These are phyloP conservation scores for Ustanciosporium gigantosporum DNA, from an alignment of 1,284 basidiomycete species.

Conservation along the genomic window DNA sequence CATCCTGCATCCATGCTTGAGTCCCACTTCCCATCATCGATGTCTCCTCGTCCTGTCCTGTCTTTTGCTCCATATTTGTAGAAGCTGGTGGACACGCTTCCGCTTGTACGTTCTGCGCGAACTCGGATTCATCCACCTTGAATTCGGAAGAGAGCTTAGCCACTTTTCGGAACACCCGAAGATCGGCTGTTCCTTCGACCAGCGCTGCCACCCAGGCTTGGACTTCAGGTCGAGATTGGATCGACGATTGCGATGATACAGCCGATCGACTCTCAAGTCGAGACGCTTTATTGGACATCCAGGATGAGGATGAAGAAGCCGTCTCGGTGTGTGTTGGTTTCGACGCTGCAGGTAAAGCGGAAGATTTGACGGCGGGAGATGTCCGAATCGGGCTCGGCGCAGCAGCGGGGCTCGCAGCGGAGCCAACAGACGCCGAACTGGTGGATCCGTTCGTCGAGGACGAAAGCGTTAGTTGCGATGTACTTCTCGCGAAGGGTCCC, in stretches of 20 bases:
- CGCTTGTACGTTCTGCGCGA: slow-evolving; percentile 2
- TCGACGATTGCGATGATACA: slow-evolving; percentile 4
- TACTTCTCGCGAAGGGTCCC: no score
- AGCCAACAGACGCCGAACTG: neutral
- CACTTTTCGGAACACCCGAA: slow-evolving; percentile 24
- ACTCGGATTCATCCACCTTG: slow-evolving; percentile 6
- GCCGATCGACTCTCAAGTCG: neutral
- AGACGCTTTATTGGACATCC: slow-evolving; percentile 2
- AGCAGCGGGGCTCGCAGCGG: neutral
- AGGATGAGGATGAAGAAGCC: slow-evolving; percentile 3
- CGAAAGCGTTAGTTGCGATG: slow-evolving; percentile 8
- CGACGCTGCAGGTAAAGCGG: no score
- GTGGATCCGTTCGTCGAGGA: slow-evolving; percentile 1
- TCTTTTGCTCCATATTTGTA: neutral
- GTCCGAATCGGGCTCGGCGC: no score
- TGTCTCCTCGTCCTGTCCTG: slow-evolving; percentile 13
- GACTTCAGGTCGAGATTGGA: slow-evolving; percentile 38
- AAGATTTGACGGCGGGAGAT: no score
- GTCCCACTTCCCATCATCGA: slow-evolving; percentile 3
- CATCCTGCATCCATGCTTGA: slow-evolving; percentile 24
- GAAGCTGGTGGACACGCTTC: neutral
- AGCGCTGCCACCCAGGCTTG: slow-evolving; percentile 34
- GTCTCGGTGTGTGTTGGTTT: neutral
- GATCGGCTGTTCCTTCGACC: slow-evolving; percentile 13
- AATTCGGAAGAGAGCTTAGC: slow-evolving; percentile 35